phyloP scores from a whole-genome alignment of 1,284 basidiomycete genomes.

The Trametes versicolor region DNA sequence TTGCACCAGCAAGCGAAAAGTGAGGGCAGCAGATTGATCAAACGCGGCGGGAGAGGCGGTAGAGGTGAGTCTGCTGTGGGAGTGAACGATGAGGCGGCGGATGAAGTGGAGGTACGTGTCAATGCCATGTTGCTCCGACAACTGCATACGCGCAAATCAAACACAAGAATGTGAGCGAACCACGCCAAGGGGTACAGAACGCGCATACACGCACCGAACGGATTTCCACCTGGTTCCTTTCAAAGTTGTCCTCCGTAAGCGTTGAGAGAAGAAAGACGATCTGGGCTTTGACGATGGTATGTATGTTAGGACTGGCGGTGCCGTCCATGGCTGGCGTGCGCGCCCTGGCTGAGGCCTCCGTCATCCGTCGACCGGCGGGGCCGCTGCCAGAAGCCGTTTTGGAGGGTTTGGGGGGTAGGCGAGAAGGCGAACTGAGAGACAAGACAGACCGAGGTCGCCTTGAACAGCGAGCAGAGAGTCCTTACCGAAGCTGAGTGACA shows the following conservation, averaged over 20 bases:
- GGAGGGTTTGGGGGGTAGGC: slow-evolving; percentile 45
- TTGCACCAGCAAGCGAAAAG: slow-evolving; percentile 86
- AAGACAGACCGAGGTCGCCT: slow-evolving; percentile 47
- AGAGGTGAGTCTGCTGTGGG: slow-evolving; percentile 73
- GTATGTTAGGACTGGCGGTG: slow-evolving; percentile 65
- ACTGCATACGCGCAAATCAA: slow-evolving; percentile 54
- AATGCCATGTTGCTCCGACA: slow-evolving; percentile 93
- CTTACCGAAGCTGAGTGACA: slow-evolving; percentile 32
- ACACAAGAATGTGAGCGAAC: slow-evolving; percentile 17
- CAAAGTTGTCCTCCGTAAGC: slow-evolving; percentile 94
- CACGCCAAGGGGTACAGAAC: not conserved
- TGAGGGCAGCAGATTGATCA: slow-evolving; percentile 76
- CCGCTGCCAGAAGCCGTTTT: slow-evolving; percentile 83
- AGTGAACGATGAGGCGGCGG: slow-evolving; percentile 89
- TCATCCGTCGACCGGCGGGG: slow-evolving; percentile 76
- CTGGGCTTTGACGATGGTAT: slow-evolving; percentile 87
- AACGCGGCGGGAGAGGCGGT: slow-evolving; percentile 66
- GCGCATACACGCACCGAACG: slow-evolving; percentile 74
- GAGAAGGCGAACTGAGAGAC: slow-evolving; percentile 41
- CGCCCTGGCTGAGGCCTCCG: slow-evolving; percentile 79
- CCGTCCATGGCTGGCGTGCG: slow-evolving; percentile 68
- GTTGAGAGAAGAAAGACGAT: slow-evolving; percentile 95
- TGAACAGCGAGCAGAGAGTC: slow-evolving; percentile 46
- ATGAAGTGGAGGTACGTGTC: slow-evolving; percentile 97
- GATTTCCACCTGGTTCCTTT: slow-evolving; percentile 91